phyloP scores from a whole-genome alignment of 2,329 filamentous ascomycete species.

The Emydomyces testavorans region DNA sequence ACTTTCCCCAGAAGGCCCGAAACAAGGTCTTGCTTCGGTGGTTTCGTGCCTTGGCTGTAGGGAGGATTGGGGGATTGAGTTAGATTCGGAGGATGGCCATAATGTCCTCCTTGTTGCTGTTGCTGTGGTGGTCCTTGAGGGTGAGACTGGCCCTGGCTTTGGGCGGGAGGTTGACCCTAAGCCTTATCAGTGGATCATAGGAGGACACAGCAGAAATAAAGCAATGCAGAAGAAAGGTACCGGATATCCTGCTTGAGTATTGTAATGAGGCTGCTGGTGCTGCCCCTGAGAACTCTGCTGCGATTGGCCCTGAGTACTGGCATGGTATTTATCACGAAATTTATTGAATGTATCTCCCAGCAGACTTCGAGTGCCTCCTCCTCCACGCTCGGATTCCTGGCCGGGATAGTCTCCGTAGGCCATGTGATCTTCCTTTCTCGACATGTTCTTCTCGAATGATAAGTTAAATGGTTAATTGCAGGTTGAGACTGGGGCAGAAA shows the following conservation, averaged over 20 bases:
- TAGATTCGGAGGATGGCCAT: constrained; percentile 20
- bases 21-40: constrained; percentile 28
- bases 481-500: no score
- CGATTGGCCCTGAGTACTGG: constrained; percentile 7
- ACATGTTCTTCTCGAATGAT: constrained; percentile 22
- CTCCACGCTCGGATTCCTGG: constrained; percentile 25
- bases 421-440: constrained; percentile 40
- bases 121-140: constrained; percentile 4
- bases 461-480: no score
- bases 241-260: constrained; percentile 7
- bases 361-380: constrained; percentile 40
- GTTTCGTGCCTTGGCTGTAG: constrained; percentile 26
- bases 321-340: constrained; percentile 31
- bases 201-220: neutral
- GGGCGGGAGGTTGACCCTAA: constrained; percentile 15
- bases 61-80: constrained; percentile 23
- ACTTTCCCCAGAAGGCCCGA: constrained; percentile 46
- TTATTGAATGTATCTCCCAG: constrained; percentile 43
- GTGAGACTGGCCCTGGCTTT: constrained; percentile 14
- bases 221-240: neutral
- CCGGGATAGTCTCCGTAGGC: constrained; percentile 44
- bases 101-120: constrained; percentile 15
- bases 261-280: constrained; percentile 20
- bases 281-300: constrained; percentile 11
- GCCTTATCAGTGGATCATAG: constrained; percentile 9